Evolutionary conservation across 805 yeast genomes (phyloP), one percentile per base, ranked within the genome.

Genomic region (Candida bentonensis): DNA sequence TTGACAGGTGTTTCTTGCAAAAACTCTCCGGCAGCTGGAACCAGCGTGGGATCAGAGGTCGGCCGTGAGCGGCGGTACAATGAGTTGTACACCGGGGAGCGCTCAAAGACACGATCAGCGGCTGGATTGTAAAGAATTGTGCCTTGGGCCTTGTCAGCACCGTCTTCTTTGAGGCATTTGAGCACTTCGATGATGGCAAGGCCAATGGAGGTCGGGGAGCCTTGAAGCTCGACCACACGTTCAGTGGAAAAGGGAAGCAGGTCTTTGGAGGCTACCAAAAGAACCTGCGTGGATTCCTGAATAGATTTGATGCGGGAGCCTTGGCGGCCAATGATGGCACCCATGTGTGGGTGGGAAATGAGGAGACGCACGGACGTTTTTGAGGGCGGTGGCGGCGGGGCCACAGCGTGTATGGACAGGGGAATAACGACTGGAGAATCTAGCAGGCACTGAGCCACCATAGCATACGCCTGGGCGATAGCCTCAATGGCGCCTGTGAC

Each of bases 181-280:
- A 80, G 73, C 40, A 83, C 72, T 41, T 76, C 68, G 55, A 71
- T 64, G 36, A 78, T 60, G 1, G 84, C 72, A 30, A 68, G 68
- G 42, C 74, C 70, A 51, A 87, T 72, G 44, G 77, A 67, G 39
- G 70, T 74, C 1, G 83, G 81, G 4, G 75, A 64, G 43, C 95
- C 96, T 63, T 85, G 95, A 47, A 87, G 68, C 60, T 87, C 96
- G 33, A 87, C 86, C 44, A 86, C 68, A 58, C 95, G 74, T 61
- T 87, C 96, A 42, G 84, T 80, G 4, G 92, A 80, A 52, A 79
- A 79, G 7, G 83, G 82, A 47, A 87, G 71, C 58, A 78, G 80
- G 44, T 84, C 86, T 58, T 85, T 86, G 27, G 94, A 80, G 9
- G 94, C 95, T 45, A 84, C 86, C 74, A 87, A 82, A 57, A 82